These are phyloP conservation scores for Rhizophagus sp. DNA, from an alignment of 192 early-diverging fungal species.

Conservation along the genomic window DNA sequence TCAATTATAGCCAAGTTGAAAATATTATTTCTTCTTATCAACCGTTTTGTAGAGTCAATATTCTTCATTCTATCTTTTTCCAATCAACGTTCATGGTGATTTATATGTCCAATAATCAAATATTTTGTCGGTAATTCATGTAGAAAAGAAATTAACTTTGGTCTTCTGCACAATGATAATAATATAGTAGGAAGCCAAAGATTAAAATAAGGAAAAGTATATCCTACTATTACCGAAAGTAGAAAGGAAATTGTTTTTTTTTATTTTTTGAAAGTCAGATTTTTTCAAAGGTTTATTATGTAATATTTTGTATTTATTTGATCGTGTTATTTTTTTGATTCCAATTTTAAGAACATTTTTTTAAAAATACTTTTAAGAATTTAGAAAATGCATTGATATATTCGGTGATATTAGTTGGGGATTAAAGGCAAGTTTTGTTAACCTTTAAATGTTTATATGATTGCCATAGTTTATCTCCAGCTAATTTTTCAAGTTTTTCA, in stretches of 20 bases:
- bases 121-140: neutral
- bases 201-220: no score
- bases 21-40: neutral
- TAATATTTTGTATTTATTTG: neutral
- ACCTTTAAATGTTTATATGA: neutral
- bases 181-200: neutral
- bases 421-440: neutral
- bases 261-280: neutral
- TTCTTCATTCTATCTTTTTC: neutral
- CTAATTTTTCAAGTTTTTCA: neutral
- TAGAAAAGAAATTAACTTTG: slow-evolving; percentile 1
- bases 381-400: neutral
- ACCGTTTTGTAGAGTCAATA: neutral
- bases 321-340: neutral
- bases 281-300: neutral
- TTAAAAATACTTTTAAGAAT: neutral
- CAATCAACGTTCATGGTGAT: neutral
- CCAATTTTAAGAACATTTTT: neutral
- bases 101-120: neutral
- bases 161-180: neutral
- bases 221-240: no score
- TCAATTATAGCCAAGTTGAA: neutral
- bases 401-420: neutral
- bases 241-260: neutral
- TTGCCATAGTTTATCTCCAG: neutral